Percentiles rank a stretch among this genome's conserved stretches.
Evolutionary conservation across 2,329 filamentous ascomycete genomes (phyloP).

Genomic region (Trichoderma sp.): DNA sequence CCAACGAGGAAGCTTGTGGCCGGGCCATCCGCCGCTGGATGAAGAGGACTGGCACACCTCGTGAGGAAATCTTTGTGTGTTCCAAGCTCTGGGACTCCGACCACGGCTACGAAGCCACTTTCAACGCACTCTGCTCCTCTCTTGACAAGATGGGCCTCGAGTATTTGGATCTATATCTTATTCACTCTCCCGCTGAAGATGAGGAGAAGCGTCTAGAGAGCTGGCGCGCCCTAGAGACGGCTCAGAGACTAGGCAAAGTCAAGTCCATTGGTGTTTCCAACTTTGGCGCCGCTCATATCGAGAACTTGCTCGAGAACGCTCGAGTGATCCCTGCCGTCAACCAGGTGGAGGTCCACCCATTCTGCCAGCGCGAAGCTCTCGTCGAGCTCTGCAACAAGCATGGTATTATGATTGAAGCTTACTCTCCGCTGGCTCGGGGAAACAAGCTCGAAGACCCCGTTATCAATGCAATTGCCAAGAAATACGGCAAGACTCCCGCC

Average conservation of each 20-base stretch:
- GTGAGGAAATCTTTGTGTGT: conserved; percentile 65
- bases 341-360: conserved; percentile 78
- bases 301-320: conserved; percentile 50
- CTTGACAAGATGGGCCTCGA: conserved; percentile 63
- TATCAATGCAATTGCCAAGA: conserved; percentile 60
- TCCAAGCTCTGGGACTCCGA: conserved; percentile 63
- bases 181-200: conserved; percentile 65
- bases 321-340: conserved; percentile 65
- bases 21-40: conserved; percentile 67
- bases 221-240: conserved; percentile 68
- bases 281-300: conserved; percentile 70
- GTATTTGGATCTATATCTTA: conserved; percentile 71
- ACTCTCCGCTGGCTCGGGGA: conserved; percentile 48
- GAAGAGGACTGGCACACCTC: conserved; percentile 59
- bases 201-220: conserved; percentile 65
- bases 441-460: conserved; percentile 53
- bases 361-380: conserved; percentile 61
- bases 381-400: conserved; percentile 55
- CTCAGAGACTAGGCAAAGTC: conserved; percentile 63
- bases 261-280: conserved; percentile 75
- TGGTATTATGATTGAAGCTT: conserved; percentile 55
- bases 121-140: conserved; percentile 62
- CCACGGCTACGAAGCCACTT: conserved; percentile 45
- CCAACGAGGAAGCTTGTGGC: conserved; percentile 67
- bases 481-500: conserved; percentile 68